Percentiles rank a stretch among this genome's conserved stretches.
Conservation (phyloP, 2,329 filamentous ascomycete species). For the Fusarium hainanense region DNA sequence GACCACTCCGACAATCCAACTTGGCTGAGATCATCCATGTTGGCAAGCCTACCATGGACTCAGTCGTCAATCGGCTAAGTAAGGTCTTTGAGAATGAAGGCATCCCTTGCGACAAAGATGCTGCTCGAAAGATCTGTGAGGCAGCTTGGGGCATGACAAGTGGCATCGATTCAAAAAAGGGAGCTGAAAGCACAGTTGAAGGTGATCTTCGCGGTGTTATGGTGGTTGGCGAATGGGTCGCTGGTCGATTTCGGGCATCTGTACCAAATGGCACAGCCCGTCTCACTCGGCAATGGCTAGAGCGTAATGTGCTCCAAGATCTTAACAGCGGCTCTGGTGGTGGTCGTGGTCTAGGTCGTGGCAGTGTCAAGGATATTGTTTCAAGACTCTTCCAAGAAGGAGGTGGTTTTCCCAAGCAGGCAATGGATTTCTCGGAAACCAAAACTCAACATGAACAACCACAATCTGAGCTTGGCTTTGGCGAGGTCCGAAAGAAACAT, state of each 20-base stretch:
- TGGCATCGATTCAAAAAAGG: conserved; percentile 75
- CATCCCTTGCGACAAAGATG: conserved; percentile 88
- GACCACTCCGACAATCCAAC: conserved; percentile 84
- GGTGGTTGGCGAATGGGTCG: conserved; percentile 90
- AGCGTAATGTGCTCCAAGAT: conserved; percentile 75
- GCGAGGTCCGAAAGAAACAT: conserved; percentile 77
- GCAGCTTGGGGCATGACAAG: conserved; percentile 82
- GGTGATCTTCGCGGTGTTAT: conserved; percentile 84
- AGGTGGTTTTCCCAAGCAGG: conserved; percentile 77
- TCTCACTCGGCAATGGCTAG: conserved; percentile 81
- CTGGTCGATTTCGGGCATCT: conserved; percentile 71
- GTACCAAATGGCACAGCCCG: conserved; percentile 54
- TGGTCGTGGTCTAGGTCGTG: conserved; percentile 76
- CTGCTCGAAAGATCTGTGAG: conserved; percentile 85
- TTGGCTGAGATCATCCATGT: conserved; percentile 92
- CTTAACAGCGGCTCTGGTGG: conserved; percentile 77
- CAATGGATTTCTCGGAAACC: conserved; percentile 53
- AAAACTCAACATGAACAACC: conserved; percentile 65
- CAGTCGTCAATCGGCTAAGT: conserved; percentile 84
- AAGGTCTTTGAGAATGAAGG: conserved; percentile 89
- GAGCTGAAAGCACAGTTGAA: conserved; percentile 74
- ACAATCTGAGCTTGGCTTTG: conserved; percentile 72
- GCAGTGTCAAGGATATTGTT: conserved; percentile 79
- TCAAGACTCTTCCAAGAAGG: conserved; percentile 82
- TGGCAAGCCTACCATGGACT: conserved; percentile 86